These are phyloP conservation scores for Andrographis paniculata DNA, from an alignment of 305 asterid genomes.

Conservation along the genomic window DNA sequence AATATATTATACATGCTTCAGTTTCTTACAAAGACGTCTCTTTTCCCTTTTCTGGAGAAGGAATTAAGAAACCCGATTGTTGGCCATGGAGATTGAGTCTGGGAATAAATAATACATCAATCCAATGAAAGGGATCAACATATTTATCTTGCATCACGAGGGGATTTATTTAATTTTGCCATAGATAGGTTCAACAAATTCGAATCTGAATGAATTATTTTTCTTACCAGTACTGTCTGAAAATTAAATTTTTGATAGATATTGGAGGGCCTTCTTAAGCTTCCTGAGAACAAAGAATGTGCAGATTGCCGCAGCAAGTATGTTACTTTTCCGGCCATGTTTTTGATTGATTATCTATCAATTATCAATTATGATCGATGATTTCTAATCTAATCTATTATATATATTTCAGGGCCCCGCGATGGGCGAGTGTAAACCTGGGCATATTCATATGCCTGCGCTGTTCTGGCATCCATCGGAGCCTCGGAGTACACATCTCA, in stretches of 20 bases:
- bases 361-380: too few species aligned
- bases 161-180: too few species aligned
- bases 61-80: too few species aligned
- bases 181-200: too few species aligned
- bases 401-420: constrained; percentile 58
- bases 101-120: too few species aligned
- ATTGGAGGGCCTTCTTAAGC: constrained; percentile 72
- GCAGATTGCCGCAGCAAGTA: constrained; percentile 88
- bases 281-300: constrained; percentile 80
- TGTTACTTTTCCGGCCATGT: constrained; percentile 16
- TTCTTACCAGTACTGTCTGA: constrained; percentile 6
- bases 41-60: too few species aligned
- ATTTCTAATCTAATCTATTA: not conserved
- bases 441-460: constrained; percentile 92
- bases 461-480: constrained; percentile 88
- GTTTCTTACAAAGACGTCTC: too few species aligned
- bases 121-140: too few species aligned
- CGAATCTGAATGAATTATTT: not conserved
- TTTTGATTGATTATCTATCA: not conserved
- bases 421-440: constrained; percentile 95
- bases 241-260: constrained; percentile 33
- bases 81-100: too few species aligned
- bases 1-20: too few species aligned
- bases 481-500: constrained; percentile 93
- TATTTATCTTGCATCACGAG: too few species aligned